These are phyloP conservation scores for Xylaria grammica DNA, from an alignment of 495 filamentous ascomycete species.

Conservation along the genomic window DNA sequence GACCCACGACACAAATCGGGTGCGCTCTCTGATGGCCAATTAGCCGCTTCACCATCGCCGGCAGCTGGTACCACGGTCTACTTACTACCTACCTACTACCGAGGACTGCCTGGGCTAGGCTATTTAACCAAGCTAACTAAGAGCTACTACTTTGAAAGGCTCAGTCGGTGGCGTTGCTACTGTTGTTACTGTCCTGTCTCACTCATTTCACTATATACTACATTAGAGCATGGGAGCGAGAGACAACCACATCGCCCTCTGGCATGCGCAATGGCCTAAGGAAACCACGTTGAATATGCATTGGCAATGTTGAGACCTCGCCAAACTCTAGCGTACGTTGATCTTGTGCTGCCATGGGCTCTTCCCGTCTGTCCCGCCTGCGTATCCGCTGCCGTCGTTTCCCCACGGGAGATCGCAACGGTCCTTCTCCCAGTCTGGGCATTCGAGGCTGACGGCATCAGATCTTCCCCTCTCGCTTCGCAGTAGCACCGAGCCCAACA, in stretches of 20 bases:
- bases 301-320: not conserved
- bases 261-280: conserved; percentile 4
- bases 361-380: conserved; percentile 8
- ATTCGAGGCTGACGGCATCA: conserved; percentile 22
- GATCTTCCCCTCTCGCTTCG: not conserved
- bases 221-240: not conserved
- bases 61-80: not conserved
- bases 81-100: not conserved
- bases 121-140: not conserved
- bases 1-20: no score
- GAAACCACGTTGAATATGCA: not conserved
- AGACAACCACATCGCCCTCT: conserved; percentile 14
- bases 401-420: conserved; percentile 12
- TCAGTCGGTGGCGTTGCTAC: not conserved
- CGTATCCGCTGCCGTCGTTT: not conserved
- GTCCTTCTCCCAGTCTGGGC: conserved; percentile 10
- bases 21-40: not conserved
- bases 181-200: not conserved
- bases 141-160: not conserved
- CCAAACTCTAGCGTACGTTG: not conserved
- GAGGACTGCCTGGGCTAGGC: not conserved
- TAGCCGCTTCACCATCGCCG: not conserved
- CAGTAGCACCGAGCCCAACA: conserved; percentile 8
- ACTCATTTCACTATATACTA: not conserved
- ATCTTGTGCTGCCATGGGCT: conserved; percentile 7